phyloP scores from a whole-genome alignment of 306 rosid genomes.

The Oemleria cerasiformis region DNA sequence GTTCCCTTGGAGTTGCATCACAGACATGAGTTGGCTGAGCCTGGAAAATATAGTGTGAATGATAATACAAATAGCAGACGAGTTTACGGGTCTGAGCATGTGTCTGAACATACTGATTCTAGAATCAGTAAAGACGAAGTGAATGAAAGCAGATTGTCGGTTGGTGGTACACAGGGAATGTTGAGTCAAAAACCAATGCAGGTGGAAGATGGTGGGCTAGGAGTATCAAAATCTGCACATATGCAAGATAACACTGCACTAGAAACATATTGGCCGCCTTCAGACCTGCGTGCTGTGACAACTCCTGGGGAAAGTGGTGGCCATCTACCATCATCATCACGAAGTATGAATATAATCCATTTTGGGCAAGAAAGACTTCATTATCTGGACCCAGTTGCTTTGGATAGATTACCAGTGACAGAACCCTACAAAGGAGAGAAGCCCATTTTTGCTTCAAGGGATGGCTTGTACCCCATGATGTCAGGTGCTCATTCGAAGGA shows the following conservation, averaged over 20 bases:
- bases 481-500: constrained; percentile 55
- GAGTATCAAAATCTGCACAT: constrained; percentile 23
- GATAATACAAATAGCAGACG: constrained; percentile 32
- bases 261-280: constrained; percentile 43
- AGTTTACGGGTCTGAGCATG: constrained; percentile 29
- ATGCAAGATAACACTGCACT: constrained; percentile 31
- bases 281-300: constrained; percentile 32
- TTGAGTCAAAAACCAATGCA: constrained; percentile 41
- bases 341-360: constrained; percentile 32
- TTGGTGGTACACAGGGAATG: constrained; percentile 37
- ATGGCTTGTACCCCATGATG: constrained; percentile 27
- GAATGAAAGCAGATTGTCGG: constrained; percentile 39
- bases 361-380: constrained; percentile 51
- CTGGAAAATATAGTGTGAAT: constrained; percentile 32
- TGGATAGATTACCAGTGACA: constrained; percentile 42
- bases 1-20: constrained; percentile 36
- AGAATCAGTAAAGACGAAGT: constrained; percentile 45
- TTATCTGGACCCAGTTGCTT: constrained; percentile 35
- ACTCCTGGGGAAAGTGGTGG: constrained; percentile 38
- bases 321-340: constrained; percentile 35
- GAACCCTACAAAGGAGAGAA: constrained; percentile 40
- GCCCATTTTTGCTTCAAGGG: constrained; percentile 42
- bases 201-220: constrained; percentile 34
- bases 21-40: constrained; percentile 40
- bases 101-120: constrained; percentile 27